Conservation (phyloP, 192 early-diverging fungal genomes). For the Podila epicladia region DNA sequence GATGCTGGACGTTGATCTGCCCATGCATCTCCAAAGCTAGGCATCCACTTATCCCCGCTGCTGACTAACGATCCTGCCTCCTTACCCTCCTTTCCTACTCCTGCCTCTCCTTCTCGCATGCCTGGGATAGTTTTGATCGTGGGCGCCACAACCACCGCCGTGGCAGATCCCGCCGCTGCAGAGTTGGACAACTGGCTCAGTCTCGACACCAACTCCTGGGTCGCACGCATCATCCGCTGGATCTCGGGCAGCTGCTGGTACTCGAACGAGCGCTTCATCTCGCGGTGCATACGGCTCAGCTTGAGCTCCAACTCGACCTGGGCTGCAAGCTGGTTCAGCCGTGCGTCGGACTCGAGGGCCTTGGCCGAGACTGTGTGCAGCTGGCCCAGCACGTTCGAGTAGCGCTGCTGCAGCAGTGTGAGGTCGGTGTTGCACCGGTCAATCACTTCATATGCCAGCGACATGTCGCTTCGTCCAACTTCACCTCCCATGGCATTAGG, state of each 20-base stretch:
- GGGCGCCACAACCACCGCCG: slow-evolving; percentile 27
- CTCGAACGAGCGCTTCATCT: slow-evolving; percentile 35
- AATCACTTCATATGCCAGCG: slow-evolving; percentile 41
- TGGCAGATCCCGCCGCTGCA: slow-evolving; percentile 41
- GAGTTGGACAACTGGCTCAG: slow-evolving; percentile 29
- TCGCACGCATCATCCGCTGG: slow-evolving; percentile 36
- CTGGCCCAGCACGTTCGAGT: slow-evolving; percentile 4
- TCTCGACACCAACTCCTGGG: slow-evolving; percentile 34
- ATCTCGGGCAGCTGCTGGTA: slow-evolving; percentile 40
- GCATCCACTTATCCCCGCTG: neutral
- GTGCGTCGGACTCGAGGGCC: slow-evolving; percentile 38
- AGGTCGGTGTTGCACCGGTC: slow-evolving; percentile 45
- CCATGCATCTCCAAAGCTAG: neutral
- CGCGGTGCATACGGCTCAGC: slow-evolving; percentile 28
- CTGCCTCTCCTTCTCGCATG: neutral
- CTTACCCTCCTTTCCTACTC: neutral
- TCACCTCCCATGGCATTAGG: slow-evolving; percentile 20
- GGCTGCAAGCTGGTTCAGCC: slow-evolving; percentile 19
- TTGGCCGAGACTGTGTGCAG: slow-evolving; percentile 19
- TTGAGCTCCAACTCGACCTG: slow-evolving; percentile 43
- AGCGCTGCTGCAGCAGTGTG: slow-evolving; percentile 27
- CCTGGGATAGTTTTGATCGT: neutral
- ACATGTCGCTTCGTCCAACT: slow-evolving; percentile 44
- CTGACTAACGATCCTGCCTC: neutral
- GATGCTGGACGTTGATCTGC: neutral